Percentiles rank a stretch among this genome's conserved stretches.
Evolutionary conservation across 2,329 filamentous ascomycete species (phyloP).

Genomic region (Pseudogymnoascus sp.): DNA sequence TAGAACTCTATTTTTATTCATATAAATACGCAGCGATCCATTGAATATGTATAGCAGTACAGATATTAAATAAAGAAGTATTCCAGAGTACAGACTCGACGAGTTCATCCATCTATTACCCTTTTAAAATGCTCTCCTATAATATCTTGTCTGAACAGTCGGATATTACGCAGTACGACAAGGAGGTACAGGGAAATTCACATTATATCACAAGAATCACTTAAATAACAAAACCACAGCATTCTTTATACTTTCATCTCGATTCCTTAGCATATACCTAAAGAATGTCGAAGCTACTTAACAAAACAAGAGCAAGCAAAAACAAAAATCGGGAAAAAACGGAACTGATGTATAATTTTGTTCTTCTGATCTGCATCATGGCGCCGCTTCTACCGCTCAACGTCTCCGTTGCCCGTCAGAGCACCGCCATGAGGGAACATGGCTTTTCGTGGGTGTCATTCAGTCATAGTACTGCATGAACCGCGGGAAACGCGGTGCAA

Average conservation of each 20-base stretch:
- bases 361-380: neutral
- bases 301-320: constrained; percentile 8
- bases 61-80: neutral
- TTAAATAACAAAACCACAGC: neutral
- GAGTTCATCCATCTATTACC: neutral
- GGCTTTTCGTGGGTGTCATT: constrained; percentile 8
- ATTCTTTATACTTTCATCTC: constrained; percentile 8
- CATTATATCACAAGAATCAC: neutral
- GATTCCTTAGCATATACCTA: constrained; percentile 1
- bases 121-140: neutral
- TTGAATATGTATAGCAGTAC: neutral
- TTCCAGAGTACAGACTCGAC: neutral
- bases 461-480: constrained; percentile 10
- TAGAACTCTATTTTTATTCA: neutral
- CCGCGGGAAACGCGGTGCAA: constrained; percentile 10
- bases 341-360: constrained; percentile 8
- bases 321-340: constrained; percentile 7
- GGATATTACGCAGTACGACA: neutral
- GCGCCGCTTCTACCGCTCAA: constrained; percentile 6
- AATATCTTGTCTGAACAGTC: neutral
- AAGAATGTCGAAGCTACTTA: constrained; percentile 9
- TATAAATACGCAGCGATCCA: neutral
- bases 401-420: constrained; percentile 1
- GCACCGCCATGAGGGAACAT: constrained; percentile 1
- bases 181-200: neutral